Evolutionary conservation across 495 filamentous ascomycete genomes (phyloP).

Genomic region (Evernia prunastri): DNA sequence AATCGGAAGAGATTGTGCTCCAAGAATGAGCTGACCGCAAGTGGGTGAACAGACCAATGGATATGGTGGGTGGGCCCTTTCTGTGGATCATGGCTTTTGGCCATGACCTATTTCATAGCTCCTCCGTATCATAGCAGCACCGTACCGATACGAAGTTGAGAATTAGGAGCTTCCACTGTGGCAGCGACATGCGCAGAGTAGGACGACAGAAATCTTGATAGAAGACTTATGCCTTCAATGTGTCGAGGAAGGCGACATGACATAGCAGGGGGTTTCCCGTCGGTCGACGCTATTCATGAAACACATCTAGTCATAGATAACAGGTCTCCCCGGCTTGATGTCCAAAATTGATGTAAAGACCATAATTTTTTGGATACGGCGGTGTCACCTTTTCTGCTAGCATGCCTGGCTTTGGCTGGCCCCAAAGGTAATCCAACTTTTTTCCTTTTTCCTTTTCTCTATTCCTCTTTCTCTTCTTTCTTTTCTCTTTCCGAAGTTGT

Average conservation of each 20-base stretch:
- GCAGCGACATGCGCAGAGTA: not conserved
- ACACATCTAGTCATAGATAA: not conserved
- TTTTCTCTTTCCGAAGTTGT: too few species aligned
- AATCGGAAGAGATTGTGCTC: not conserved
- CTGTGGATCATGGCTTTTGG: constrained; percentile 12
- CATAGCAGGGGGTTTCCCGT: too few species aligned
- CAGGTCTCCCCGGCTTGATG: not conserved
- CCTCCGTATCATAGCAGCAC: constrained; percentile 19
- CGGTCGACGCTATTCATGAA: too few species aligned
- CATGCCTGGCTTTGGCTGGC: not conserved
- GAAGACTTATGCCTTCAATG: too few species aligned
- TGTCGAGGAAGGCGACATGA: too few species aligned
- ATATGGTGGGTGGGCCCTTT: constrained; percentile 22
- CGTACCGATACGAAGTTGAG: not conserved
- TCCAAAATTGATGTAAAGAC: not conserved
- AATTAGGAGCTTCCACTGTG: not conserved
- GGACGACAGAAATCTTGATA: not conserved
- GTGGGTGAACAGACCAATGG: constrained; percentile 17
- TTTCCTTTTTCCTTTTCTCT: too few species aligned
- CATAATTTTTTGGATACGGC: not conserved
- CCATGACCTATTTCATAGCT: constrained; percentile 6
- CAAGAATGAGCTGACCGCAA: not conserved
- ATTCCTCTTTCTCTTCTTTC: too few species aligned
- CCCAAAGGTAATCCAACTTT: not conserved
- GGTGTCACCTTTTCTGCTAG: not conserved